Percentiles rank a stretch among this genome's conserved stretches.
Conservation (phyloP, 2,329 filamentous ascomycete species). For the Xylaria multiplex region DNA sequence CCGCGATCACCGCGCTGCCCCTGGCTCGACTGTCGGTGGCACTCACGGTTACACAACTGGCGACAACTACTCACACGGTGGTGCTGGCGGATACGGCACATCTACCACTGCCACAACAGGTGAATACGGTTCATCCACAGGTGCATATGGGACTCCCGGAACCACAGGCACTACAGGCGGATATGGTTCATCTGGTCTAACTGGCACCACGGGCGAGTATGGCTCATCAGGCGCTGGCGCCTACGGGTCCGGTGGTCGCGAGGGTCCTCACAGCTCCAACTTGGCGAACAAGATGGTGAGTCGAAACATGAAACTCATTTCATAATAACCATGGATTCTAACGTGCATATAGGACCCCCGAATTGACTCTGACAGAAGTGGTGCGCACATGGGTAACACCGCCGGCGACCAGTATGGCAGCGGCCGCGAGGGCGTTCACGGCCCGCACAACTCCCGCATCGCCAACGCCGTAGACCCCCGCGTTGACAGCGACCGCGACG, state of each 20-base stretch:
- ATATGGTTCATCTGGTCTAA: slow-evolving; percentile 8
- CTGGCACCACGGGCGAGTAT: slow-evolving; percentile 9
- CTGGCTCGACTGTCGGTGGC: slow-evolving; percentile 41
- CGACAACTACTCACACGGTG: slow-evolving; percentile 39
- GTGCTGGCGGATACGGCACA: slow-evolving; percentile 16
- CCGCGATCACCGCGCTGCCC: slow-evolving; percentile 48
- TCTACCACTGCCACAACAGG: slow-evolving; percentile 7
- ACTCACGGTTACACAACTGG: slow-evolving; percentile 40
- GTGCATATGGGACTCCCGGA: not conserved
- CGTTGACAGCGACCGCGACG: slow-evolving; percentile 62
- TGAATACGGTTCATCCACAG: not conserved
- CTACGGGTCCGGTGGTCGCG: slow-evolving; percentile 29
- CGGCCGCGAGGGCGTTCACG: slow-evolving; percentile 50
- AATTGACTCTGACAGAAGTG: slow-evolving; percentile 62
- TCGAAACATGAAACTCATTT: not conserved
- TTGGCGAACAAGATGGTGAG: slow-evolving; percentile 57
- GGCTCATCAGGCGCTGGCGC: slow-evolving; percentile 36
- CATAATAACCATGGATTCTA: not conserved
- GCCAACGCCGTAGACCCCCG: slow-evolving; percentile 63
- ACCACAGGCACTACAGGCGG: slow-evolving; percentile 4
- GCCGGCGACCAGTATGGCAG: slow-evolving; percentile 46
- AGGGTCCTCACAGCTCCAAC: slow-evolving; percentile 60
- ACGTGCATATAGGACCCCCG: slow-evolving; percentile 55
- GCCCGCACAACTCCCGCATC: slow-evolving; percentile 56
- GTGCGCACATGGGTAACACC: slow-evolving; percentile 43